Evolutionary conservation across 495 filamentous ascomycete species (phyloP), one percentile per base, ranked within the genome.

Genomic region (Aspergillus campestris): DNA sequence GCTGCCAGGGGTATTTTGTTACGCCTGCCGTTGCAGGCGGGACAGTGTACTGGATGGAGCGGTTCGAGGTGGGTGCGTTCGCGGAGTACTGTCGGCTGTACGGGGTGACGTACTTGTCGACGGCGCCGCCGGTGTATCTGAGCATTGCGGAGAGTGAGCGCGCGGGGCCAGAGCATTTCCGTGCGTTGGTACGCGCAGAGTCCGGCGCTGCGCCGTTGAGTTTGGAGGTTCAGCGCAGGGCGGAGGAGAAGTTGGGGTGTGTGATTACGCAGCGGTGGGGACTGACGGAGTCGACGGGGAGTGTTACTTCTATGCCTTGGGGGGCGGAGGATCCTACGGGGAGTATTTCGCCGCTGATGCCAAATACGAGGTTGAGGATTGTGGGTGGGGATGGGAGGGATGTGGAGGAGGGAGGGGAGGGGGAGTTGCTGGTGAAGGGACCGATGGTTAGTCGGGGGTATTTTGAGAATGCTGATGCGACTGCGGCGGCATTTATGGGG

Each of bases 381-480:
- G 50, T 53, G 10, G 42, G 49, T 36, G 45, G 42, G 5, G 14
- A 45, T 6, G 40, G 15, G 6, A 44, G 12, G 27, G 50, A 53
- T 39, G 50, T 49, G 11, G 30, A 29, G 3, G 31, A 45, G 7
- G 45, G 40, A 6, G 34, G 14, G 24, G 50, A 53, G 29, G 50
- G 50, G 7, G 50, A 53, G 36, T 40, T 53, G 6, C 14, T 49
- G n/a, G 31, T 53, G 46, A 46, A 43, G 38, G 48, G 47, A 6
- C 48, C 52, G 5, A 50, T 47, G 45, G 53, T 84, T 34, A 89
- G 90, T 70, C 56, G 64, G 34, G 82, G 80, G 47, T 94, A 94
- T 64, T 87, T 77, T 65, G 80, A 80, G 57, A 86, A 87, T 57
- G 69, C 77, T 5, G 82, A 77, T 34, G 84, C 88, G 65, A 92